Evolutionary conservation across 108 stramenopile genomes (phyloP), one percentile per base, ranked within the genome.

Genomic region (Bacterosira constricta): DNA sequence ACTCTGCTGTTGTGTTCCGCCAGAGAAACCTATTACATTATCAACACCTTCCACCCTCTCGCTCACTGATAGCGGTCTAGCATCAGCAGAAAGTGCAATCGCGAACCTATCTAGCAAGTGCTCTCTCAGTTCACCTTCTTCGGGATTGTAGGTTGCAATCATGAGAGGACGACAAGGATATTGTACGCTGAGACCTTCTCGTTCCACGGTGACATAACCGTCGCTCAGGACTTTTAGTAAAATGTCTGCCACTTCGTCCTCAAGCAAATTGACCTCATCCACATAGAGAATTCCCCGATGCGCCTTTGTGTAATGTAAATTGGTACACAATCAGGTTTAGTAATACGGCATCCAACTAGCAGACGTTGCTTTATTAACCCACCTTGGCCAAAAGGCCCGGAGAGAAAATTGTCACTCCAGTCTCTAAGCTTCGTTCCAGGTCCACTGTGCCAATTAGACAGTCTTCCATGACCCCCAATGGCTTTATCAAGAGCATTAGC

Each of bases 111-210:
- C 90, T 15, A 87, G 63, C 32, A 91, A 66, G 55, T 89, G 86
- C 42, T 88, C 86, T 20, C 86, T 56, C 47, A 91, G 46, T 53
- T 91, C 90, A 18, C 85, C 86, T 66, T 91, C 90, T 62, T 91
- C 88, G 3, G 90, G 90, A 79, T 91, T 91, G 76, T 77, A 86
- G 0, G 88, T 88, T 3, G 87, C 90, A 36, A 91, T 83, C 11
- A 89, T 55, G 9, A 91, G 62, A 15, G 87, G 87, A 23, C 49
- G 71, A 76, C 87, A 88, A 3, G 88, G 88, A 55, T 89, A 88
- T 21, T 54, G 37, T 17, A 91, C 84, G n/a, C 72, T 77, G 10
- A 89, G 66, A 20, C 90, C 90, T 74, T 90, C 88, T 5, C 71
- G 44, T 45, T 79, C 78, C 0, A 89, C 88, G 34, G 45, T 87